These are phyloP conservation scores for Pyrus bretschneideri DNA, from an alignment of 306 rosid species.

Conservation along the genomic window DNA sequence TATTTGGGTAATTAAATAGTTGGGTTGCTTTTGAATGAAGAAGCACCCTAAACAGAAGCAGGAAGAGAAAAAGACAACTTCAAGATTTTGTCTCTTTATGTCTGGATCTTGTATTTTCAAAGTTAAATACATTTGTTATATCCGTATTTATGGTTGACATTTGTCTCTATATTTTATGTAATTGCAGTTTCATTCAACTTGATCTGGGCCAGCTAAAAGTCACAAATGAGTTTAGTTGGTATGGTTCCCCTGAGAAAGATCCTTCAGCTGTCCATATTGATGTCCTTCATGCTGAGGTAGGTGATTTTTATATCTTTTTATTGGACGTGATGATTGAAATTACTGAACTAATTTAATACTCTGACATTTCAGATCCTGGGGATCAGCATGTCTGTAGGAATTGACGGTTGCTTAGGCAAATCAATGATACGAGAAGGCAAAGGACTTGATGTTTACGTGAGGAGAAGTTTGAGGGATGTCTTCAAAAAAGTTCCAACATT, in stretches of 20 bases:
- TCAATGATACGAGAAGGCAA: conserved; percentile 90
- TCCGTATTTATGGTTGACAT: background rate
- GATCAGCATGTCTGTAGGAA: conserved; percentile 89
- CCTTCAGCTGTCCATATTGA: conserved; percentile 91
- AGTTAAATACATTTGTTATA: background rate
- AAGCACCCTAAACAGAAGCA: background rate
- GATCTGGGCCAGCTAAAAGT: conserved; percentile 82
- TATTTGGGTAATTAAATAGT: background rate
- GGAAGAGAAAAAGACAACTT: no score
- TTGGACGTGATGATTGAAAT: background rate
- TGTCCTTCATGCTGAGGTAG: conserved; percentile 87
- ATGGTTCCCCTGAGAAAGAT: conserved; percentile 76
- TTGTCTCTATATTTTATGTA: background rate
- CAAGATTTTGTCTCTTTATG: conserved; percentile 1
- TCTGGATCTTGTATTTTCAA: conserved; percentile 4
- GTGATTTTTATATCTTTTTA: conserved; percentile 6
- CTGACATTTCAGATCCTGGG: conserved; percentile 64
- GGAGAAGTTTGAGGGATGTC: conserved; percentile 96
- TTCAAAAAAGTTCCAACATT: conserved; percentile 89
- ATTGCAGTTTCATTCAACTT: conserved; percentile 92
- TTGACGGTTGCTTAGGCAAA: conserved; percentile 69
- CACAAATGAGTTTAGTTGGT: conserved; percentile 83
- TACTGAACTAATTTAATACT: conserved; percentile 22
- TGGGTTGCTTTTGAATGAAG: background rate
- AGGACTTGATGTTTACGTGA: conserved; percentile 76